Conservation (phyloP, 73 alveolate species). For the Paraurostyla sp. region DNA sequence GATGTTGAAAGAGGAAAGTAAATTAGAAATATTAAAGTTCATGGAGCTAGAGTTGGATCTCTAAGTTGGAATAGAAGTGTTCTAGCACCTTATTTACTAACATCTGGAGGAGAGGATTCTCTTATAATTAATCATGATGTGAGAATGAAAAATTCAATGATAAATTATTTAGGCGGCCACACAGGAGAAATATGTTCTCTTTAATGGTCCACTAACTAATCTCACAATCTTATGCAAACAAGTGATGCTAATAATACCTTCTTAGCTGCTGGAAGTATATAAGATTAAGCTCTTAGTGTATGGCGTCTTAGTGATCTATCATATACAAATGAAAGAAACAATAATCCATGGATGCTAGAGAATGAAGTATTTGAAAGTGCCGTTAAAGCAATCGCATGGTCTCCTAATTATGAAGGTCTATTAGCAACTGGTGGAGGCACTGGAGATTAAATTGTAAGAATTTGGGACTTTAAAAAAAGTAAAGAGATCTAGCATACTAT, state of each 20-base stretch:
- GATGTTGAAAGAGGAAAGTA: conserved; percentile 38
- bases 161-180: neutral
- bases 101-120: conserved; percentile 2
- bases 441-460: conserved; percentile 31
- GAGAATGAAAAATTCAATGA: neutral
- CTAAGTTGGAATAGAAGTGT: conserved; percentile 45
- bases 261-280: conserved; percentile 8
- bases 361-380: neutral
- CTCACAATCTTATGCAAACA: conserved; percentile 23
- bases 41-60: conserved; percentile 17
- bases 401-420: conserved; percentile 31
- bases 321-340: neutral
- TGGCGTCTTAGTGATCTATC: conserved; percentile 31
- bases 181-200: conserved; percentile 24
- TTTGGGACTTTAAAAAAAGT: conserved; percentile 35
- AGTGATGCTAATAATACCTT: conserved; percentile 10
- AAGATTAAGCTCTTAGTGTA: neutral
- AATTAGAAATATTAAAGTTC: neutral
- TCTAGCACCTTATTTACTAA: conserved; percentile 40
- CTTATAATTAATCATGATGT: conserved; percentile 38
- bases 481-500: neutral
- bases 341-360: neutral
- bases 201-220: conserved; percentile 38
- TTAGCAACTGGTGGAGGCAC: conserved; percentile 44
- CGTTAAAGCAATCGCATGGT: conserved; percentile 42